Conservation (phyloP, 352 stramenopile genomes). For the Elongisporangium prolatum region DNA sequence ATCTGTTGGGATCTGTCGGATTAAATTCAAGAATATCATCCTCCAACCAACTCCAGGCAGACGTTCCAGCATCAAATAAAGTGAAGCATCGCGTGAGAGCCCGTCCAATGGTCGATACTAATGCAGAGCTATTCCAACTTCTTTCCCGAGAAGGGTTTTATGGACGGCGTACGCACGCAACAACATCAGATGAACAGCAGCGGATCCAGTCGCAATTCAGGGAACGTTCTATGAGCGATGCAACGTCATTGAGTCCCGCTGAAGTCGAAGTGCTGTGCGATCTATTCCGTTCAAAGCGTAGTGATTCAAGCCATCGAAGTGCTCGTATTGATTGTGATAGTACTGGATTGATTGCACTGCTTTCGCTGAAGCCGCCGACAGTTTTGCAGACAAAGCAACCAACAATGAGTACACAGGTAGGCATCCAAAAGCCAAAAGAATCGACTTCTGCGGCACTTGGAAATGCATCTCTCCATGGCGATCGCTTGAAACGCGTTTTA, state of each 20-base stretch:
- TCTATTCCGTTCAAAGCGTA: conserved; percentile 35
- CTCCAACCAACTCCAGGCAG: not conserved
- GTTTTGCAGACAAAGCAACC: conserved; percentile 1
- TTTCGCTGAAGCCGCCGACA: conserved; percentile 33
- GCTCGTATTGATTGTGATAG: conserved; percentile 54
- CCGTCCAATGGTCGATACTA: conserved; percentile 61
- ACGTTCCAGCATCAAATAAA: conserved; percentile 1
- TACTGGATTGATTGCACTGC: conserved; percentile 43
- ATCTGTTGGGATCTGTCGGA: not conserved
- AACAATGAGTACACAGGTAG: not conserved
- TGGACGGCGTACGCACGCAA: conserved; percentile 3
- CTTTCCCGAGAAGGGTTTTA: conserved; percentile 69
- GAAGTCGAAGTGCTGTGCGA: conserved; percentile 63
- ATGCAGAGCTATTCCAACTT: conserved; percentile 61
- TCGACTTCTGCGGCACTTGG: not conserved
- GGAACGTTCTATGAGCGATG: conserved; percentile 16
- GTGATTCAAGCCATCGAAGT: conserved; percentile 7
- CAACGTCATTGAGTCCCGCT: conserved; percentile 44
- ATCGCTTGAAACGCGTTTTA: conserved; percentile 37
- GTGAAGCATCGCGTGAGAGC: conserved; percentile 71
- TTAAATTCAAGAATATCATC: not conserved
- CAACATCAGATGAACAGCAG: conserved; percentile 1
- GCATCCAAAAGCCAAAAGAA: conserved; percentile 2
- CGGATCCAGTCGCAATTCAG: not conserved
- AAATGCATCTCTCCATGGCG: conserved; percentile 12